These are phyloP conservation scores for Pholiota adiposa DNA, from an alignment of 1,284 basidiomycete genomes.

Conservation along the genomic window DNA sequence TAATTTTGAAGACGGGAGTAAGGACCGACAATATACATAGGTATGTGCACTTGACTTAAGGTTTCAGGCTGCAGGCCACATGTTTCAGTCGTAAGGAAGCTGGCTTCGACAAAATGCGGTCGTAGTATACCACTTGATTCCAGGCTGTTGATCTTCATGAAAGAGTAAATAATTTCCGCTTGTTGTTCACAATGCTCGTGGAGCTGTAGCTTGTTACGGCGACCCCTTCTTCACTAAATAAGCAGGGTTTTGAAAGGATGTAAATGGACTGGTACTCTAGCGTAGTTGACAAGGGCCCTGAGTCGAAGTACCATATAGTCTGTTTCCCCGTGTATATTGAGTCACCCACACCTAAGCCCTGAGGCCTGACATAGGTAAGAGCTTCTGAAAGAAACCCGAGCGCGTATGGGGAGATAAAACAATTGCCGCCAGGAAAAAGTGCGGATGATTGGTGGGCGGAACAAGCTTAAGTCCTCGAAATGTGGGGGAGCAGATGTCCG, in stretches of 20 bases:
- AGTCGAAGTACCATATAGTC: neutral
- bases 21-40: neutral
- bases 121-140: too few species aligned
- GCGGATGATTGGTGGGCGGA: conserved; percentile 5
- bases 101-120: too few species aligned
- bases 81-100: too few species aligned
- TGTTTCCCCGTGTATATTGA: neutral
- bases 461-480: neutral
- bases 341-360: neutral
- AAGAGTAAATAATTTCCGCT: too few species aligned
- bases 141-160: too few species aligned
- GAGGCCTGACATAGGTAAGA: neutral
- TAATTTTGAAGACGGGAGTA: too few species aligned
- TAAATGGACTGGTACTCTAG: neutral
- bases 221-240: too few species aligned
- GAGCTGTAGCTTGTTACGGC: too few species aligned
- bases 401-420: neutral
- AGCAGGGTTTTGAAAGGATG: too few species aligned
- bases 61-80: neutral
- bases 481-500: conserved; percentile 18
- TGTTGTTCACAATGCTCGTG: too few species aligned
- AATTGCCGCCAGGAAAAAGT: conserved; percentile 8
- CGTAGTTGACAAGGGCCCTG: neutral
- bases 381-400: neutral
- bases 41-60: neutral